Evolutionary conservation across 441 rosid species (phyloP).

Genomic region (Populus hybrid): DNA sequence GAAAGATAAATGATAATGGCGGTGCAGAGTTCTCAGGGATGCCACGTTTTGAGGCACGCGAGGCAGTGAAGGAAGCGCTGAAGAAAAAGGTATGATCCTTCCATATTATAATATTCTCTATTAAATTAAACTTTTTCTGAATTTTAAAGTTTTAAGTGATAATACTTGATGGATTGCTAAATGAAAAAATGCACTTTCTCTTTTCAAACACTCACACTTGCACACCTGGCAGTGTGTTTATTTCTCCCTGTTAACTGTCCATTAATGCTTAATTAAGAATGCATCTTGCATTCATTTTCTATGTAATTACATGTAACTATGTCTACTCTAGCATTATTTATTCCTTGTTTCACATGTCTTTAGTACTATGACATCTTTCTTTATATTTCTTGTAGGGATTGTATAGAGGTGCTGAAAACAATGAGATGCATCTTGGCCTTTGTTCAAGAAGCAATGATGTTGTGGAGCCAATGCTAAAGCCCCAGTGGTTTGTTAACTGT

Average conservation of each 20-base stretch:
- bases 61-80: slow-evolving; percentile 68
- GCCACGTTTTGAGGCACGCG: slow-evolving; percentile 91
- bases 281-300: background rate
- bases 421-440: slow-evolving; percentile 91
- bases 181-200: too few relatives aligned
- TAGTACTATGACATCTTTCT: background rate
- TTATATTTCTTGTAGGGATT: slow-evolving; percentile 47
- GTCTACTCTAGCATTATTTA: background rate
- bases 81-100: slow-evolving; percentile 50
- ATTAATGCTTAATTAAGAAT: background rate
- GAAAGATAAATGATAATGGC: slow-evolving; percentile 74
- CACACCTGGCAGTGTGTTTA: too few relatives aligned
- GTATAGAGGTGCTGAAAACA: slow-evolving; percentile 70
- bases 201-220: too few relatives aligned
- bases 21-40: slow-evolving; percentile 65
- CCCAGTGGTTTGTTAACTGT: slow-evolving; percentile 88
- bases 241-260: too few relatives aligned
- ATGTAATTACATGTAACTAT: background rate
- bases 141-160: too few relatives aligned
- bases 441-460: slow-evolving; percentile 86
- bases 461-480: slow-evolving; percentile 88
- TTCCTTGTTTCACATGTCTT: background rate
- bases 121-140: too few relatives aligned
- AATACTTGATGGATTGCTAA: too few relatives aligned
- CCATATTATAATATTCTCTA: too few relatives aligned